Evolutionary conservation across 805 yeast species (phyloP).

Genomic region (Lipomyces starkeyi): DNA sequence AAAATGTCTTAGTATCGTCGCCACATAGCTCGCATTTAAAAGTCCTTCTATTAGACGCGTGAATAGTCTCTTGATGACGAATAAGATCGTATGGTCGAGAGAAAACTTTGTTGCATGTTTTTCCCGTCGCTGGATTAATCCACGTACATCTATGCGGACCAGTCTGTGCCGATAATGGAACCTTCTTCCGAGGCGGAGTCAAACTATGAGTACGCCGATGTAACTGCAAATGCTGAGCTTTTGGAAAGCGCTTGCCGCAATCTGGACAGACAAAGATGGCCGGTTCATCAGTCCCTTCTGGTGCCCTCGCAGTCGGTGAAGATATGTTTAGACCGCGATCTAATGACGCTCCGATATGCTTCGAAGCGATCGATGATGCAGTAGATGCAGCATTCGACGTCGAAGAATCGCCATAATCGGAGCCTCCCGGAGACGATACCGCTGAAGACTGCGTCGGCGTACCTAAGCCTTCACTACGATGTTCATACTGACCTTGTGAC

Average conservation of each 20-base stretch:
- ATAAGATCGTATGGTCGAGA: constrained; percentile 94
- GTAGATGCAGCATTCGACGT: constrained; percentile 22
- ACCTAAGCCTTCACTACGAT: constrained; percentile 1
- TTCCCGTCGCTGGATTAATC: constrained; percentile 64
- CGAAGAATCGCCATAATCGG: constrained; percentile 14
- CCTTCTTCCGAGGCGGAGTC: constrained; percentile 34
- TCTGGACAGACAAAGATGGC: constrained; percentile 24
- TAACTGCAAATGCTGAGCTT: constrained; percentile 19
- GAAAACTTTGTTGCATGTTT: constrained; percentile 75
- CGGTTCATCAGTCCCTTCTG: constrained; percentile 15
- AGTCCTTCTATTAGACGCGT: constrained; percentile 82
- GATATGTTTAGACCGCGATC: constrained; percentile 12
- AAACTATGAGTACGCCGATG: constrained; percentile 25
- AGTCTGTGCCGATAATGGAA: constrained; percentile 35
- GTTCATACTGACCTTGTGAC: not conserved
- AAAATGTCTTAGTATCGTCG: constrained; percentile 78
- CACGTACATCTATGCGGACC: constrained; percentile 59
- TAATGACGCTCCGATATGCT: not conserved
- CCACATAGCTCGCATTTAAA: constrained; percentile 89
- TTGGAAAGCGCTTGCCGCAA: constrained; percentile 29
- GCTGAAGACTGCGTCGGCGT: constrained; percentile 25
- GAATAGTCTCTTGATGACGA: constrained; percentile 95
- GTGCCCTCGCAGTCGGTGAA: constrained; percentile 2
- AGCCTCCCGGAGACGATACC: constrained; percentile 23
- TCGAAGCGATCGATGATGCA: constrained; percentile 18